Evolutionary conservation across 148 eudicot genomes (phyloP).

Genomic region (Fagopyrum homotropicum): DNA sequence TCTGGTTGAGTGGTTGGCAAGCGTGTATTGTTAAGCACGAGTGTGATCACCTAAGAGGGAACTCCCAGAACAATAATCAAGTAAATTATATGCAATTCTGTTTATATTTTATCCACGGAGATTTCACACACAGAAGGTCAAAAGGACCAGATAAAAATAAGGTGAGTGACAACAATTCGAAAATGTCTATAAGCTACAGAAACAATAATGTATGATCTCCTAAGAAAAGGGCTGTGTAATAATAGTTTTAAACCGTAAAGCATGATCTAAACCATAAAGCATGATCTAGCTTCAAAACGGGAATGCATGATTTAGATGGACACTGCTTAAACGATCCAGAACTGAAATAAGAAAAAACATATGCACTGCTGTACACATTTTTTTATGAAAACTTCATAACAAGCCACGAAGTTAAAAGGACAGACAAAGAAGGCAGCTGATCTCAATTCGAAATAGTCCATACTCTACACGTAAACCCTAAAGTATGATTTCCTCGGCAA

Average conservation of each 20-base stretch:
- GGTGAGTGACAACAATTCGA: no score
- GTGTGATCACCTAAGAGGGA: no score
- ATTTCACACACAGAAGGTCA: no score
- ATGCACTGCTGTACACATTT: background rate
- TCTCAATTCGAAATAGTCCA: background rate
- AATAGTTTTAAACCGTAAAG: background rate
- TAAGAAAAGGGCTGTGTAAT: background rate
- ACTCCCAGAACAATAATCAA: no score
- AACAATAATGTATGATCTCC: background rate
- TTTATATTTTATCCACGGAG: no score
- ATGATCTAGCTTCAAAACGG: background rate
- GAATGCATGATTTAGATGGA: background rate
- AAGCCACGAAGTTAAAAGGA: background rate
- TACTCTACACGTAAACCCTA: background rate
- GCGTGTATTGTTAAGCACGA: no score
- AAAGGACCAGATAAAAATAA: no score
- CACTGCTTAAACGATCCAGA: background rate
- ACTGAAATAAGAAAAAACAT: background rate
- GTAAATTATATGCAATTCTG: no score
- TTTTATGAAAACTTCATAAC: background rate
- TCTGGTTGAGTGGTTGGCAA: no score
- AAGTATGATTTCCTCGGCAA: no score
- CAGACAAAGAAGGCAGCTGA: background rate
- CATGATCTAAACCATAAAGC: background rate
- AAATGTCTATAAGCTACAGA: no score